These are phyloP conservation scores for Coniochaeta sp. DNA, from an alignment of 2,329 filamentous ascomycete genomes.

Conservation along the genomic window DNA sequence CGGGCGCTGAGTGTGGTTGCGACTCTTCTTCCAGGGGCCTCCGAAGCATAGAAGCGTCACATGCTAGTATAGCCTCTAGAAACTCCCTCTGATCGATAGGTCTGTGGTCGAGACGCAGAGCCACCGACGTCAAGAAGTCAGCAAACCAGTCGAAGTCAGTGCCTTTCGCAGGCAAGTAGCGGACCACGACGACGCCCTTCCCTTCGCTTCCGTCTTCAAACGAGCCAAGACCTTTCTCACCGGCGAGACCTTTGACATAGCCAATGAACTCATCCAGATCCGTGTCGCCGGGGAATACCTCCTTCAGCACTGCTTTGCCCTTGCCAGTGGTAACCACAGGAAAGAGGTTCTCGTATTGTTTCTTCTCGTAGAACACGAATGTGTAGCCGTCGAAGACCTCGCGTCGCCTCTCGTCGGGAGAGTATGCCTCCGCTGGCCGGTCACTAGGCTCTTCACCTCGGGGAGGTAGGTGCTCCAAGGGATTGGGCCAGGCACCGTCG, in stretches of 20 bases:
- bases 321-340: slow-evolving; percentile 69
- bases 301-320: slow-evolving; percentile 70
- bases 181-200: slow-evolving; percentile 71
- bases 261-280: slow-evolving; percentile 67
- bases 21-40: slow-evolving; percentile 53
- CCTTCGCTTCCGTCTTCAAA: slow-evolving; percentile 57
- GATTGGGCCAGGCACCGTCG: slow-evolving; percentile 68
- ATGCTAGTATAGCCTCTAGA: slow-evolving; percentile 78
- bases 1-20: slow-evolving; percentile 14
- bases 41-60: slow-evolving; percentile 66
- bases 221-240: slow-evolving; percentile 61
- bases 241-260: slow-evolving; percentile 67
- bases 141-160: slow-evolving; percentile 57
- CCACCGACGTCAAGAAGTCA: slow-evolving; percentile 61
- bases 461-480: slow-evolving; percentile 63
- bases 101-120: slow-evolving; percentile 67
- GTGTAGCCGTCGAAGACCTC: slow-evolving; percentile 80
- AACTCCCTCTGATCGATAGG: slow-evolving; percentile 88
- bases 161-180: slow-evolving; percentile 54
- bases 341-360: slow-evolving; percentile 69
- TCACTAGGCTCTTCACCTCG: slow-evolving; percentile 67
- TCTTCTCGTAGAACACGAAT: slow-evolving; percentile 75
- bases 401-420: slow-evolving; percentile 56
- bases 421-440: slow-evolving; percentile 60
- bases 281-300: slow-evolving; percentile 55